Percentiles rank a stretch among this genome's conserved stretches.
Conservation (phyloP, 225 moss, liverwort and hornwort genomes). For the Pseudisothecium myosuroides region DNA sequence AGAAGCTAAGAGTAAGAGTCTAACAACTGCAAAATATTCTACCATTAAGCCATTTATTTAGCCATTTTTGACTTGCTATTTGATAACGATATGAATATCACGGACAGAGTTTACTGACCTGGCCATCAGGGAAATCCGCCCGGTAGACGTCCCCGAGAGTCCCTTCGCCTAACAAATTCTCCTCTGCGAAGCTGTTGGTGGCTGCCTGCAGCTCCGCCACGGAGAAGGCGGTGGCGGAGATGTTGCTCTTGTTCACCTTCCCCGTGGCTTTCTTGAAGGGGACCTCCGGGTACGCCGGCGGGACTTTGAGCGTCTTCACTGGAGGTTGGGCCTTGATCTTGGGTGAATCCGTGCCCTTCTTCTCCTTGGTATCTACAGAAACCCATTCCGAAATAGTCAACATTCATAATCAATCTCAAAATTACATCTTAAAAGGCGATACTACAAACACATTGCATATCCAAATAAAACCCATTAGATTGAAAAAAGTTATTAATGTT, state of each 20-base stretch:
- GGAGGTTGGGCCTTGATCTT: constrained; percentile 39
- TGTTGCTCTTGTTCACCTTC: constrained; percentile 19
- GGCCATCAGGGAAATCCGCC: constrained; percentile 44
- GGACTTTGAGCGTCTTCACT: constrained; percentile 26
- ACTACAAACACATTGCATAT: neutral
- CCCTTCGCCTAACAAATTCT: constrained; percentile 38
- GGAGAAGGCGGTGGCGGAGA: constrained; percentile 22
- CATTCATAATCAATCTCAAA: neutral
- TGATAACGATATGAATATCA: neutral
- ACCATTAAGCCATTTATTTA: neutral
- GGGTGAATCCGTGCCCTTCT: neutral
- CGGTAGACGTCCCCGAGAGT: constrained; percentile 40
- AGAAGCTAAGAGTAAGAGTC: neutral
- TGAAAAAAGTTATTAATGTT: neutral
- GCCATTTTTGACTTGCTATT: neutral
- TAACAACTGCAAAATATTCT: too few relatives aligned
- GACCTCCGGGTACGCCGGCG: constrained; percentile 1
- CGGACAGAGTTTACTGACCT: neutral
- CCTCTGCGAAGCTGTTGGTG: constrained; percentile 44
- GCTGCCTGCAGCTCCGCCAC: constrained; percentile 57
- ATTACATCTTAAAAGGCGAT: too few relatives aligned
- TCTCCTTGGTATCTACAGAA: neutral
- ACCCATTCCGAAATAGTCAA: neutral
- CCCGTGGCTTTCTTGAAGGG: neutral
- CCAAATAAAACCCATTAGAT: neutral